phyloP scores from a whole-genome alignment of 2,329 filamentous ascomycete genomes.

The Zasmidium citrigriseum region DNA sequence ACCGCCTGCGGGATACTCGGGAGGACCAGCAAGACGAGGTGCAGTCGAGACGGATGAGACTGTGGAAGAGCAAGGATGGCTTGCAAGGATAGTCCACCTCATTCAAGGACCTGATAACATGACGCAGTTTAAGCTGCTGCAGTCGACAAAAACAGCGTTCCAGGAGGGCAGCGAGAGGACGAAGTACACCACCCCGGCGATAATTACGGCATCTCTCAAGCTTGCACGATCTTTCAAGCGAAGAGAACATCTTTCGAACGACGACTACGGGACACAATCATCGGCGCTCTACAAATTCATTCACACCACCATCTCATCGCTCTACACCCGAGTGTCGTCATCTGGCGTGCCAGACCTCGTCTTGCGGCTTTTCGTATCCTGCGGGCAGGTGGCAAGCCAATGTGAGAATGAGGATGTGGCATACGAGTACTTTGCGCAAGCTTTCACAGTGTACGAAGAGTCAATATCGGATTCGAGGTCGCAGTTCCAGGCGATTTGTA shows the following conservation, averaged over 20 bases:
- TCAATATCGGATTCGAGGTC: constrained; percentile 92
- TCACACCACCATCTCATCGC: constrained; percentile 80
- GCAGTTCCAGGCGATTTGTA: constrained; percentile 96
- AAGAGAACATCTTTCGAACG: constrained; percentile 80
- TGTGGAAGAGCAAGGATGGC: constrained; percentile 95
- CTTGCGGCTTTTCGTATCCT: constrained; percentile 84
- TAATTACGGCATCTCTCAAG: constrained; percentile 88
- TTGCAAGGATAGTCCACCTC: constrained; percentile 88
- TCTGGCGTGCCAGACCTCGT: constrained; percentile 81
- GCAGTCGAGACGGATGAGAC: constrained; percentile 92
- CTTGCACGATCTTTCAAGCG: constrained; percentile 85
- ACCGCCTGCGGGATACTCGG: constrained; percentile 76
- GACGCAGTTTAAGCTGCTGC: constrained; percentile 85
- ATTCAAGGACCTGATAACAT: constrained; percentile 84
- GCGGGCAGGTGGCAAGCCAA: constrained; percentile 89
- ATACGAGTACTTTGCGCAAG: constrained; percentile 97
- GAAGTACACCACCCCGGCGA: constrained; percentile 88
- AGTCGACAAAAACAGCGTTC: constrained; percentile 83
- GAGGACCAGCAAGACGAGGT: constrained; percentile 71
- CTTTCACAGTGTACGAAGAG: constrained; percentile 97
- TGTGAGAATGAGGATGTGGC: constrained; percentile 91
- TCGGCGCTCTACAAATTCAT: constrained; percentile 93
- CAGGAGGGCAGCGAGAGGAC: constrained; percentile 92
- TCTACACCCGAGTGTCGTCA: constrained; percentile 77
- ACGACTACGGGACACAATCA: constrained; percentile 71